These are phyloP conservation scores for Ophiostoma pallidulum DNA, from an alignment of 2,329 filamentous ascomycete genomes.

Conservation along the genomic window DNA sequence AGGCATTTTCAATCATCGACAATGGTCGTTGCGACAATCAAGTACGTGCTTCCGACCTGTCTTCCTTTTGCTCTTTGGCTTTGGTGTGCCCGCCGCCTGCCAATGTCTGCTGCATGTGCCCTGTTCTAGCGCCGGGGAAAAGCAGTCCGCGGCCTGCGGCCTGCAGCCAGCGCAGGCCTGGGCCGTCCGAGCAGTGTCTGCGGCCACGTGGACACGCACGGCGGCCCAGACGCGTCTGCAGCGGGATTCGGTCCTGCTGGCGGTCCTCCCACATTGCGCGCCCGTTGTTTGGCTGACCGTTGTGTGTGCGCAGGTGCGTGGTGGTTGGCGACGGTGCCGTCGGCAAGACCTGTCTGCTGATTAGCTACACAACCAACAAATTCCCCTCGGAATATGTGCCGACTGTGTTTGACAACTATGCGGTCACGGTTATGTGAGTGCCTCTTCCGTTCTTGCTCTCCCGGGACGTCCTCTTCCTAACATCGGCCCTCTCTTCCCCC, in stretches of 20 bases:
- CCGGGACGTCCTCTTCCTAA: neutral
- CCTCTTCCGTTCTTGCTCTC: neutral
- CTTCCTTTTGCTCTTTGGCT: neutral
- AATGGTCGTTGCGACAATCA: conserved; percentile 57
- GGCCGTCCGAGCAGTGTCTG: neutral
- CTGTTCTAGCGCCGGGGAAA: neutral
- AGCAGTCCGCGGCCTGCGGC: too few species aligned
- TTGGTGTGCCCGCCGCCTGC: neutral
- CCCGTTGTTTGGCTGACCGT: conserved; percentile 1
- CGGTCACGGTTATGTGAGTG: conserved; percentile 97
- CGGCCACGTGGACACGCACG: conserved; percentile 5
- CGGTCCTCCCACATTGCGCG: too few species aligned
- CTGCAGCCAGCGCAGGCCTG: too few species aligned
- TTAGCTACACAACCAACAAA: conserved; percentile 99
- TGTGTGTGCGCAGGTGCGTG: conserved; percentile 65
- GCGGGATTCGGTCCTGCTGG: neutral
- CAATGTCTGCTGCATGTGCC: neutral
- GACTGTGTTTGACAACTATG: conserved; percentile 99
- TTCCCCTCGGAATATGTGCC: conserved; percentile 99
- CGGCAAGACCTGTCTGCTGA: conserved; percentile 97
- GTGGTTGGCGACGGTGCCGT: conserved; percentile 99
- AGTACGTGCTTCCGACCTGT: conserved; percentile 35
- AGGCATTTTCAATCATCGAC: conserved; percentile 28
- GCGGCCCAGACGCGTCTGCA: conserved; percentile 5
- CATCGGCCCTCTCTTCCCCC: neutral